phyloP scores from a whole-genome alignment of 805 yeast species.

The Brettanomyces sp. region DNA sequence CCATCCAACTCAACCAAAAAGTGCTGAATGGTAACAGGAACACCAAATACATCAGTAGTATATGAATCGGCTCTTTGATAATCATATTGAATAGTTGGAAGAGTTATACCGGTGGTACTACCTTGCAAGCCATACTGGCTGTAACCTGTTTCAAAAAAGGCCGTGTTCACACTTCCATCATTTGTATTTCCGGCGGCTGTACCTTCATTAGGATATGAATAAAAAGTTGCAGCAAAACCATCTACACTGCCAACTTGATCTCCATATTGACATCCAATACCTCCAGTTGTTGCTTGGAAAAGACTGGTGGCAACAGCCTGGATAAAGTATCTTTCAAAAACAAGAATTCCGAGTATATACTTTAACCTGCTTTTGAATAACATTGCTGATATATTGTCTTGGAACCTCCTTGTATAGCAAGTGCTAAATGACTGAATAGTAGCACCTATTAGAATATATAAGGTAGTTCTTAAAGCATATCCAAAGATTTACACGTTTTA shows the following conservation, averaged over 20 bases:
- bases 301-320: too few species aligned
- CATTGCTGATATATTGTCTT: too few species aligned
- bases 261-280: neutral
- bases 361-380: too few species aligned
- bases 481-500: too few species aligned
- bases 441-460: too few species aligned
- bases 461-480: too few species aligned
- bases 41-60: neutral
- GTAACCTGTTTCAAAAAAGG: neutral
- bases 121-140: neutral
- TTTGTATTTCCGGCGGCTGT: neutral
- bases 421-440: too few species aligned
- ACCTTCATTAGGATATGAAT: neutral
- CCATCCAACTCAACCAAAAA: constrained; percentile 3
- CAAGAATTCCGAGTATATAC: too few species aligned
- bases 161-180: neutral
- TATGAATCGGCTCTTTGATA: neutral
- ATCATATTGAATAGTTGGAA: neutral
- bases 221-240: neutral
- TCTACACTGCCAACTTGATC: neutral
- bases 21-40: too few species aligned
- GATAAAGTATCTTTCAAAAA: too few species aligned
- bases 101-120: neutral
- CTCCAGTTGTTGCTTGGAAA: neutral
- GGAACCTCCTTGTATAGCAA: too few species aligned